Evolutionary conservation across 805 yeast species (phyloP).

Genomic region (Candida qinlingensis): DNA sequence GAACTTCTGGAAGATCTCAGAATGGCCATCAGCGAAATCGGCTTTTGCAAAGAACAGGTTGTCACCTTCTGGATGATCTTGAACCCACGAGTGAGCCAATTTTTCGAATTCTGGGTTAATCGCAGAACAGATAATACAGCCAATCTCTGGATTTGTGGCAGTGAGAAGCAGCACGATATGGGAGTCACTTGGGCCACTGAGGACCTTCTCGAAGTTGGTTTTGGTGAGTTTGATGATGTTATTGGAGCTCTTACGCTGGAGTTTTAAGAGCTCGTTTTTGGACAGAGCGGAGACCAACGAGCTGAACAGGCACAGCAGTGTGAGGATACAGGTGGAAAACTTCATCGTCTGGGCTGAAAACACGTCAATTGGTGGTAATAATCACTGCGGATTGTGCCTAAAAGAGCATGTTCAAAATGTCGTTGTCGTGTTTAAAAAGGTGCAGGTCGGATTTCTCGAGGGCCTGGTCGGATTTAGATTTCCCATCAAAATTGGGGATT

Average conservation of each 20-base stretch:
- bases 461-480: neutral
- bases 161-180: slow-evolving; percentile 67
- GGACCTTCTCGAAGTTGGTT: slow-evolving; percentile 47
- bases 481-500: neutral
- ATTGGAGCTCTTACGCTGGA: slow-evolving; percentile 25
- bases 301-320: slow-evolving; percentile 1
- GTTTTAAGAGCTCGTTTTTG: slow-evolving; percentile 21
- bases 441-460: no score
- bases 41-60: slow-evolving; percentile 67
- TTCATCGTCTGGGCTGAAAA: neutral
- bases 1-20: slow-evolving; percentile 37
- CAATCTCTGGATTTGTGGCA: slow-evolving; percentile 66
- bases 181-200: slow-evolving; percentile 63
- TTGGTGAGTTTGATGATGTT: slow-evolving; percentile 50
- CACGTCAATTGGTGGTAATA: no score
- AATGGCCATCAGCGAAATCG: slow-evolving; percentile 58
- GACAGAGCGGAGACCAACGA: slow-evolving; percentile 9
- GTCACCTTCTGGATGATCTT: slow-evolving; percentile 51
- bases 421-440: neutral
- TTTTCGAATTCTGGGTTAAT: slow-evolving; percentile 59
- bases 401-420: no score
- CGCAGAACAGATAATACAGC: slow-evolving; percentile 69
- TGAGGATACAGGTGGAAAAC: slow-evolving; percentile 2
- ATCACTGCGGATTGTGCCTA: no score
- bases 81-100: slow-evolving; percentile 59